Base-by-base conservation (phyloP, 2,329 filamentous ascomycete species). In the Truncatella angustata region DNA sequence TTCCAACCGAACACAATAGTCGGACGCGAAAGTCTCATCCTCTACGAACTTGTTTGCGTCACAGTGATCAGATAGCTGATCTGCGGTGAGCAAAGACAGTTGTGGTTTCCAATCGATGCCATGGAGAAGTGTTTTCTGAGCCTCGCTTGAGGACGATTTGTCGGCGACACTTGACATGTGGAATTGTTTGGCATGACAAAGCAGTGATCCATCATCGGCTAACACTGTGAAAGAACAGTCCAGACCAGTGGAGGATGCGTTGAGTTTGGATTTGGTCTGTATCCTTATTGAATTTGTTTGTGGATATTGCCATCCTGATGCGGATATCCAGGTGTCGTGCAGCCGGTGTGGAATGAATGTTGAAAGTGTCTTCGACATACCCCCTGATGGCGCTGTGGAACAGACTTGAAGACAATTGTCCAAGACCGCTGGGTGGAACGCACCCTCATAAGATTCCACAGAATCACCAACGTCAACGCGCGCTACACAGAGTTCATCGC, bases 371-470 rank as follows among this genome's bases (percentile, higher is more conserved):
- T 53, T 24, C 4, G 51, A 35, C 3, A 61, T 51, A 11, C 60
- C 59, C 9, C 57, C 48, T 3, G 65, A 57, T 9, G 56, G 55
- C 32, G 57, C 61, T 3, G 60, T 61, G 16, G 59, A 50, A 7
- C 68, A 49, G 11, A 67, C 56, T 5, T 72, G 69, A 46, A 73
- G 63, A 9, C 61, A 63, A 0, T 63, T 58, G 52, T 74, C 72
- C 4, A 74, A 56, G 5, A 72, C 58, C 10, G 66, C 65, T 1
- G 71, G 71, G 49, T 74, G 71, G 12, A 72, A 62, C 6, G 69
- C 53, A 32, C 60, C 62, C 11, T 53, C 56, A 3, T 60, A 62
- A 36, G 55, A 53, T 20, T 57, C 50, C 14, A 57, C 56, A 34
- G 54, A 36, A 12, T 56, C 60, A 12, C 16, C 37, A 14, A 40